phyloP scores from a whole-genome alignment of 495 filamentous ascomycete genomes.

The Evansstolkia leycettana region DNA sequence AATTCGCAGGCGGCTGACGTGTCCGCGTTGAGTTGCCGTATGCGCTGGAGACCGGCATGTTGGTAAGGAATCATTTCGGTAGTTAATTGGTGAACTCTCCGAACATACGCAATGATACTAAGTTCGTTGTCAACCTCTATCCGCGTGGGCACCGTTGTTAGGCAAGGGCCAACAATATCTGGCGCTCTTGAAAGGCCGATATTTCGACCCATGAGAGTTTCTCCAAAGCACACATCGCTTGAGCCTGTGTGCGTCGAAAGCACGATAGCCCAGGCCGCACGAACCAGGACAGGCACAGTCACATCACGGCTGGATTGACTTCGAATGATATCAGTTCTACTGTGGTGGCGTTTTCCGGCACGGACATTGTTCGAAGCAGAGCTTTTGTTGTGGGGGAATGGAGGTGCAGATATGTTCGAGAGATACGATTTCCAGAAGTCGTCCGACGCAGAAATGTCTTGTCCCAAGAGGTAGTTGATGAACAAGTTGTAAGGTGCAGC shows the following conservation, averaged over 20 bases:
- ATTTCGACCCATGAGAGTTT: slow-evolving; percentile 42
- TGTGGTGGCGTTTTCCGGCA: slow-evolving; percentile 19
- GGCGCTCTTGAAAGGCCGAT: slow-evolving; percentile 35
- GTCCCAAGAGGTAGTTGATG: slow-evolving; percentile 26
- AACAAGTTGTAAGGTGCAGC: slow-evolving; percentile 26
- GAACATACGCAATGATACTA: slow-evolving; percentile 26
- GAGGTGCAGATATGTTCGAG: slow-evolving; percentile 8
- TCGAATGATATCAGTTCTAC: slow-evolving; percentile 13
- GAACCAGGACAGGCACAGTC: slow-evolving; percentile 36
- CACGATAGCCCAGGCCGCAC: slow-evolving; percentile 42
- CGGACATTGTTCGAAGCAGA: slow-evolving; percentile 13
- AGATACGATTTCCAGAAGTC: slow-evolving; percentile 35
- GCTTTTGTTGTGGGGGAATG: slow-evolving; percentile 20
- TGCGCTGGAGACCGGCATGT: slow-evolving; percentile 31
- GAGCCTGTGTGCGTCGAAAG: slow-evolving; percentile 29
- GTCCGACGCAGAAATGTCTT: slow-evolving; percentile 22
- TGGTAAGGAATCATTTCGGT: slow-evolving; percentile 39
- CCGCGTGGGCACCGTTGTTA: slow-evolving; percentile 39
- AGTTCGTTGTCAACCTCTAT: slow-evolving; percentile 27
- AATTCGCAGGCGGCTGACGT: slow-evolving; percentile 45
- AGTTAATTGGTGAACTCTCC: slow-evolving; percentile 26
- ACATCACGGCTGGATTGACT: slow-evolving; percentile 14
- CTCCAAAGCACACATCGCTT: slow-evolving; percentile 42
- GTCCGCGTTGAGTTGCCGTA: slow-evolving; percentile 25
- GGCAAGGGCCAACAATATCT: slow-evolving; percentile 39